Conservation (phyloP, 139 green algal genomes). For the Nannochloris sp. region DNA sequence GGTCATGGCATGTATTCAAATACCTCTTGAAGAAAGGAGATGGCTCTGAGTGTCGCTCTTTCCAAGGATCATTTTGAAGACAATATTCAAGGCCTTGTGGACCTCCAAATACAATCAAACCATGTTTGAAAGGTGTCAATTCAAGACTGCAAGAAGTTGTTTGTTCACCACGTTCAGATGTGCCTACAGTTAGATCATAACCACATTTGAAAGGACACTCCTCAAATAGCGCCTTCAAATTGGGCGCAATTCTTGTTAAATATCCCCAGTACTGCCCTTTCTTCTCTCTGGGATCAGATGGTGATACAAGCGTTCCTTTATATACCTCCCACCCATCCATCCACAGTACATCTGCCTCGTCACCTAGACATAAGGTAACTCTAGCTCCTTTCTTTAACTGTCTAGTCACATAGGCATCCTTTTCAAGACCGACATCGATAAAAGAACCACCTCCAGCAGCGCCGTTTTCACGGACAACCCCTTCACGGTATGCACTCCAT, state of each 20-base stretch:
- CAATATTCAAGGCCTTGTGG: slow-evolving; percentile 56
- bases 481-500: slow-evolving; percentile 80
- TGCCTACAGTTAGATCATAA: slow-evolving; percentile 74
- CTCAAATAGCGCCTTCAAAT: slow-evolving; percentile 47
- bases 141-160: slow-evolving; percentile 33
- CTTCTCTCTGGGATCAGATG: slow-evolving; percentile 36
- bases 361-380: slow-evolving; percentile 58
- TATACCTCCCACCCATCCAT: slow-evolving; percentile 46
- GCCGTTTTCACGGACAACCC: slow-evolving; percentile 47
- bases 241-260: slow-evolving; percentile 57
- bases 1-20: slow-evolving; percentile 77
- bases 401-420: slow-evolving; percentile 34
- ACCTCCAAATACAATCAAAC: slow-evolving; percentile 72
- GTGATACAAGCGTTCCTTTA: slow-evolving; percentile 30
- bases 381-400: slow-evolving; percentile 23
- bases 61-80: slow-evolving; percentile 17
- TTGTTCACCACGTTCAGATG: slow-evolving; percentile 43
- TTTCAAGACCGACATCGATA: slow-evolving; percentile 73
- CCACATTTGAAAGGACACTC: slow-evolving; percentile 42
- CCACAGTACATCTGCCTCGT: slow-evolving; percentile 17
- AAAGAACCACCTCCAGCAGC: slow-evolving; percentile 31
- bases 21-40: slow-evolving; percentile 37
- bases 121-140: slow-evolving; percentile 60
- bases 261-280: slow-evolving; percentile 84
- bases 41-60: not conserved